These are phyloP conservation scores for Rhynchosporium agropyri DNA, from an alignment of 2,329 filamentous ascomycete species.

Conservation along the genomic window DNA sequence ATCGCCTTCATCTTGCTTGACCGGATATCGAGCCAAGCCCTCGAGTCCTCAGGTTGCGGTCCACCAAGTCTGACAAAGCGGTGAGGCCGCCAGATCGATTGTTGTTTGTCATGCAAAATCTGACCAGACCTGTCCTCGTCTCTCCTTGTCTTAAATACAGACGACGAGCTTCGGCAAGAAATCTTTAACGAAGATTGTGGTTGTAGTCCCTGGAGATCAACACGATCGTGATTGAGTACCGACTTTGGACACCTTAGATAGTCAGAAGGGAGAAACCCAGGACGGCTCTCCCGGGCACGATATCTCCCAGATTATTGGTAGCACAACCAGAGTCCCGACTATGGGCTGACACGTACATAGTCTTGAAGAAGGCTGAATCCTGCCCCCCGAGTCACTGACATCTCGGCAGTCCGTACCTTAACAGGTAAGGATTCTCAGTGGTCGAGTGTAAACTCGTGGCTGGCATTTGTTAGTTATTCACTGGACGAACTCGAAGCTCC, in stretches of 20 bases:
- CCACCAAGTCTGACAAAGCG: background rate
- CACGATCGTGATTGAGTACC: background rate
- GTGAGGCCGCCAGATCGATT: background rate
- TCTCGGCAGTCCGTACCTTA: background rate
- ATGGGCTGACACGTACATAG: conserved; percentile 15
- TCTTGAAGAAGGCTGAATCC: conserved; percentile 13
- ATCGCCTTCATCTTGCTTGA: conserved; percentile 23
- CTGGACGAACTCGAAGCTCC: background rate
- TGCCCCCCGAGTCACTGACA: background rate
- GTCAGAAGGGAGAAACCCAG: background rate
- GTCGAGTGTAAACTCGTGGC: conserved; percentile 7
- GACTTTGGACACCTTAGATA: no score
- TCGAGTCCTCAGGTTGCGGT: background rate
- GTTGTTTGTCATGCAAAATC: background rate
- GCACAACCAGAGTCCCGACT: conserved; percentile 4
- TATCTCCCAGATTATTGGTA: conserved; percentile 12
- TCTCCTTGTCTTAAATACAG: background rate
- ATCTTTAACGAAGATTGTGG: background rate
- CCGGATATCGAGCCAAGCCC: background rate
- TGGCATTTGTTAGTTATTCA: background rate
- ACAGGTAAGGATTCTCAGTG: background rate
- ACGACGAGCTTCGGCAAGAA: background rate
- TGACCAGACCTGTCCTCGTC: background rate
- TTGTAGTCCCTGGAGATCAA: background rate
- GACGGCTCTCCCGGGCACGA: background rate